These are phyloP conservation scores for Dactylellina sp. DNA, from an alignment of 2,329 filamentous ascomycete genomes.

Conservation along the genomic window DNA sequence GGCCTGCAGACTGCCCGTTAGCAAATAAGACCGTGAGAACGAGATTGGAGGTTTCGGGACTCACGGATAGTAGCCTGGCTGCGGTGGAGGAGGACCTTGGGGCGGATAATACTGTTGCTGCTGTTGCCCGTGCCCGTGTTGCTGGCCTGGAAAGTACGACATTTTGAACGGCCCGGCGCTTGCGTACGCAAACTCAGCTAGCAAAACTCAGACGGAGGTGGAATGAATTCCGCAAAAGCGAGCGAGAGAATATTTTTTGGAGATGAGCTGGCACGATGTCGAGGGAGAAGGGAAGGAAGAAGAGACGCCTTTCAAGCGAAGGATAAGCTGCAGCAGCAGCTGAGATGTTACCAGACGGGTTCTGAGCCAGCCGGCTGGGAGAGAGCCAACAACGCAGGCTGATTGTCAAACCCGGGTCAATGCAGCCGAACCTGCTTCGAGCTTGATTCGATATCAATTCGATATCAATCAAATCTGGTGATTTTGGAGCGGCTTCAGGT, in stretches of 20 bases:
- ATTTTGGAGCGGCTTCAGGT: background rate
- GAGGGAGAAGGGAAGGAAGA: conserved; percentile 7
- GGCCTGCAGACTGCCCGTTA: conserved; percentile 1
- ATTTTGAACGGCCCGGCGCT: conserved; percentile 29
- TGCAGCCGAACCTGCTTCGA: no score
- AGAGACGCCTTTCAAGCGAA: background rate
- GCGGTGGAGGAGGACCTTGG: conserved; percentile 45
- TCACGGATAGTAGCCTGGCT: conserved; percentile 52
- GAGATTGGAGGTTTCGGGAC: background rate
- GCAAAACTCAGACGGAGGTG: conserved; percentile 2
- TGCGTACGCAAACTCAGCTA: conserved; percentile 33
- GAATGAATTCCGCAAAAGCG: background rate
- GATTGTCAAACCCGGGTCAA: conserved; percentile 10
- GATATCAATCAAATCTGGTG: background rate
- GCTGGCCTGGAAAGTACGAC: conserved; percentile 55
- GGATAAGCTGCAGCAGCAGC: conserved; percentile 46
- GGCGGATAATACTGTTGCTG: conserved; percentile 45
- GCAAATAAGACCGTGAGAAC: background rate
- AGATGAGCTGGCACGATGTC: conserved; percentile 6
- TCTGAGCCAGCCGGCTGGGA: no score
- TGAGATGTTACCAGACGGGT: conserved; percentile 1
- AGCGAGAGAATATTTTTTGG: background rate
- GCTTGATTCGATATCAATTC: background rate
- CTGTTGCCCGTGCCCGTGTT: conserved; percentile 39
- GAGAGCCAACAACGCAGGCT: conserved; percentile 27